These are phyloP conservation scores for Codiaeum variegatum DNA, from an alignment of 441 rosid genomes.

Conservation along the genomic window DNA sequence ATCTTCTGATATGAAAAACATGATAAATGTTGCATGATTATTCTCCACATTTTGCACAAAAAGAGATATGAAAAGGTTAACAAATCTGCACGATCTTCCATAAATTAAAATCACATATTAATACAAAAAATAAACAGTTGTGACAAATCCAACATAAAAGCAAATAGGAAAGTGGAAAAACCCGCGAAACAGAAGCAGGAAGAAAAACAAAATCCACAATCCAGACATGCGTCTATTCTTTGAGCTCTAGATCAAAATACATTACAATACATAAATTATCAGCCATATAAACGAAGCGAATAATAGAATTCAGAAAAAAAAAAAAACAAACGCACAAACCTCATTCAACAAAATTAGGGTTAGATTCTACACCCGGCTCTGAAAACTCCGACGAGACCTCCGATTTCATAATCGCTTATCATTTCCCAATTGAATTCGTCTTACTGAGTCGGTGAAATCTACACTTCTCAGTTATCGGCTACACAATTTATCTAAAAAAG, in stretches of 20 bases:
- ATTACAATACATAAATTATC: neutral
- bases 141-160: neutral
- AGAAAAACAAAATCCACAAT: neutral
- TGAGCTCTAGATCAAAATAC: neutral
- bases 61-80: neutral
- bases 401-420: neutral
- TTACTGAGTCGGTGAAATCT: neutral
- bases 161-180: neutral
- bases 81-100: neutral
- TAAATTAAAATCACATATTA: neutral
- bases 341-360: conserved; percentile 19
- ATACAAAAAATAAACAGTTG: neutral
- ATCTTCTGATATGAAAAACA: neutral
- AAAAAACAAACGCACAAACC: neutral
- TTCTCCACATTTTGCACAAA: neutral
- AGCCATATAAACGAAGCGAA: neutral
- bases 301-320: neutral
- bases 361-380: neutral
- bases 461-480: neutral
- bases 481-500: neutral
- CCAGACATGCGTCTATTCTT: neutral
- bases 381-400: neutral
- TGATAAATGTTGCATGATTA: neutral
- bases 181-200: neutral
- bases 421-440: neutral